Conservation (phyloP, 257 asterid species). For the Nicotiana attenuata region DNA sequence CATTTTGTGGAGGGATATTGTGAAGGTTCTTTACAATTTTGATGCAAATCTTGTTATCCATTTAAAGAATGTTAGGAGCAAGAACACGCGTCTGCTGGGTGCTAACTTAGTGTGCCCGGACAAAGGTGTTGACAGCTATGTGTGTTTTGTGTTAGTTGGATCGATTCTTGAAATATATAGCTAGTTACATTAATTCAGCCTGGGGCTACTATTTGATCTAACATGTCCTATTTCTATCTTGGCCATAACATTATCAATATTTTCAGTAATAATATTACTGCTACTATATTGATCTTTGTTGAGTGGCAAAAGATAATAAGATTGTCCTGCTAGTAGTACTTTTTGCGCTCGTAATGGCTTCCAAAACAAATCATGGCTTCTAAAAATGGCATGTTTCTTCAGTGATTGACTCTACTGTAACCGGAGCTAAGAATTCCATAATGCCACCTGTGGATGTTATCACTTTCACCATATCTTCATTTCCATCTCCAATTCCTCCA, state of each 20-base stretch:
- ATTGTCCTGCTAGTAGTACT: slow-evolving; percentile 50
- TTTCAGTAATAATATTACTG: background rate
- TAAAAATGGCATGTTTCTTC: slow-evolving; percentile 81
- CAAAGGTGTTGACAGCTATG: too few species aligned
- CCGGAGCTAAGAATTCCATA: too few species aligned
- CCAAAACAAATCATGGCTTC: slow-evolving; percentile 70
- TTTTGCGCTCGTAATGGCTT: slow-evolving; percentile 60
- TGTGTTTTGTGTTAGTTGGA: too few species aligned
- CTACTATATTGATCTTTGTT: background rate
- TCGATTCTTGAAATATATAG: too few species aligned
- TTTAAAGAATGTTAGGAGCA: background rate
- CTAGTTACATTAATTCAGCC: too few species aligned
- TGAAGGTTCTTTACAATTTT: background rate
- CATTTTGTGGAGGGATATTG: background rate
- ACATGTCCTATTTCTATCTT: too few species aligned
- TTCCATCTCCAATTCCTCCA: slow-evolving; percentile 47
- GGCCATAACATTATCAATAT: background rate
- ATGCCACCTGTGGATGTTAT: too few species aligned
- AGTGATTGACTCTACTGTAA: slow-evolving; percentile 58
- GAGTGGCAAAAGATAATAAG: slow-evolving; percentile 69
- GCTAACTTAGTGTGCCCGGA: too few species aligned
- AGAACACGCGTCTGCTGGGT: too few species aligned
- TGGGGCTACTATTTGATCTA: too few species aligned
- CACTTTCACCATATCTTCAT: slow-evolving; percentile 38
- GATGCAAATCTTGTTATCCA: background rate